These are phyloP conservation scores for Capsicum pubescens DNA, from an alignment of 257 asterid species.

Conservation along the genomic window DNA sequence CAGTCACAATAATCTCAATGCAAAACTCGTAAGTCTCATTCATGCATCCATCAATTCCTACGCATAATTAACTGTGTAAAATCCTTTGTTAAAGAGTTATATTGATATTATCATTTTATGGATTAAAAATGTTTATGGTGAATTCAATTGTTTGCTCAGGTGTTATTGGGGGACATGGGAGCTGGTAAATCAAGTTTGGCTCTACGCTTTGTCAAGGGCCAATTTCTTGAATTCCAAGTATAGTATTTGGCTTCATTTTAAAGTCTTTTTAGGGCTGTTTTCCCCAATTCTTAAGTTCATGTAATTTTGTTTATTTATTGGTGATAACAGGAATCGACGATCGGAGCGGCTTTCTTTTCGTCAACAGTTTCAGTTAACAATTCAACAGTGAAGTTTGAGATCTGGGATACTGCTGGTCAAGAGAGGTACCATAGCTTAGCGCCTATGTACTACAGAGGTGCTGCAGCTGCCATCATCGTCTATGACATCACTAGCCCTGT, in stretches of 20 bases:
- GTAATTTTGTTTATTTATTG: slow-evolving; percentile 17
- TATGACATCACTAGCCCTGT: slow-evolving; percentile 87
- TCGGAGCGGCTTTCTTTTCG: slow-evolving; percentile 95
- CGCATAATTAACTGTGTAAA: not conserved
- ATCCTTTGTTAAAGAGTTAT: not conserved
- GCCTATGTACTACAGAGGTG: slow-evolving; percentile 98
- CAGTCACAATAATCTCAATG: slow-evolving; percentile 77
- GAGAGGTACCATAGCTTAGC: slow-evolving; percentile 99
- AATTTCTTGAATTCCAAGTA: slow-evolving; percentile 89
- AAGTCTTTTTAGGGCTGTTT: not conserved
- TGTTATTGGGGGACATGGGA: slow-evolving; percentile 92
- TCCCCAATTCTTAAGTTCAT: not conserved
- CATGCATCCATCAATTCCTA: not conserved
- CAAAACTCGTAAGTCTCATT: slow-evolving; percentile 66
- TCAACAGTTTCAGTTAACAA: slow-evolving; percentile 78
- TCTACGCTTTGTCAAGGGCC: slow-evolving; percentile 91
- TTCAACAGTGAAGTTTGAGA: slow-evolving; percentile 89
- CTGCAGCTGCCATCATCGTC: slow-evolving; percentile 95
- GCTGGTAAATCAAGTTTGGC: slow-evolving; percentile 97
- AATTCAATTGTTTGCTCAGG: slow-evolving; percentile 47
- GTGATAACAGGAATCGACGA: slow-evolving; percentile 78
- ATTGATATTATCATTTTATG: not conserved
- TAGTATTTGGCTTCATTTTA: slow-evolving; percentile 40
- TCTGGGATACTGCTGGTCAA: slow-evolving; percentile 99
- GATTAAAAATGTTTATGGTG: not conserved